Percentiles rank a stretch among this genome's conserved stretches.
These are phyloP conservation scores for Ilex asprella DNA, from an alignment of 257 asterid genomes.

Conservation along the genomic window DNA sequence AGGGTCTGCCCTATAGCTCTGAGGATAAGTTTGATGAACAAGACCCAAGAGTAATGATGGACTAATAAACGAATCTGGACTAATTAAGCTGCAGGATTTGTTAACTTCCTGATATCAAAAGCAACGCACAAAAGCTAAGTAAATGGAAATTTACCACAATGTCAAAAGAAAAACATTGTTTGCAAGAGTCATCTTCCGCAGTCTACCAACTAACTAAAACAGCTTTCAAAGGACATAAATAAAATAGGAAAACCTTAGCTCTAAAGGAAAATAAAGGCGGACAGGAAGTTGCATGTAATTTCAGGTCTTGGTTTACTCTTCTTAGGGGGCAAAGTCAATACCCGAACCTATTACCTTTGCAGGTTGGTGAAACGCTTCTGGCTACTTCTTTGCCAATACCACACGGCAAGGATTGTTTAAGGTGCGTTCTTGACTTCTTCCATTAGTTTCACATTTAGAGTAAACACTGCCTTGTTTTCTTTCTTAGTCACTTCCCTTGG, in stretches of 20 bases:
- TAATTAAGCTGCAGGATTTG: too few relatives aligned
- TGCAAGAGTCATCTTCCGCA: slow-evolving; percentile 8
- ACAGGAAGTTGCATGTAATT: slow-evolving; percentile 10
- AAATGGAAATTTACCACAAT: background rate
- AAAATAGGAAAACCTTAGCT: slow-evolving; percentile 5
- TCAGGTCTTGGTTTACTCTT: slow-evolving; percentile 26
- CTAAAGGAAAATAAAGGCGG: slow-evolving; percentile 9
- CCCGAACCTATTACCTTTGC: slow-evolving; percentile 70
- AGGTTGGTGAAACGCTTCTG: slow-evolving; percentile 13
- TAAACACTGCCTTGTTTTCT: slow-evolving; percentile 21
- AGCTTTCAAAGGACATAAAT: slow-evolving; percentile 9
- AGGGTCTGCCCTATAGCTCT: too few relatives aligned
- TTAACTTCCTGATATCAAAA: background rate
- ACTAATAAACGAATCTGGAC: too few relatives aligned
- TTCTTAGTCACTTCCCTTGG: background rate
- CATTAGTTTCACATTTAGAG: slow-evolving; percentile 15
- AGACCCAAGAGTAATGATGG: too few relatives aligned
- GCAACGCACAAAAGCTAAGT: background rate
- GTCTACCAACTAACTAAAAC: slow-evolving; percentile 9
- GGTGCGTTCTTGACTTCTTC: slow-evolving; percentile 90
- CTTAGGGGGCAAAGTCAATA: slow-evolving; percentile 50
- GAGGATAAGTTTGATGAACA: too few relatives aligned
- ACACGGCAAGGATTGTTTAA: slow-evolving; percentile 30
- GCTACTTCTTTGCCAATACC: slow-evolving; percentile 6
- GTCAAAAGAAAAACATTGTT: slow-evolving; percentile 1